These are phyloP conservation scores for Eucalyptus polybractea DNA, from an alignment of 345 rosid species.

Conservation along the genomic window DNA sequence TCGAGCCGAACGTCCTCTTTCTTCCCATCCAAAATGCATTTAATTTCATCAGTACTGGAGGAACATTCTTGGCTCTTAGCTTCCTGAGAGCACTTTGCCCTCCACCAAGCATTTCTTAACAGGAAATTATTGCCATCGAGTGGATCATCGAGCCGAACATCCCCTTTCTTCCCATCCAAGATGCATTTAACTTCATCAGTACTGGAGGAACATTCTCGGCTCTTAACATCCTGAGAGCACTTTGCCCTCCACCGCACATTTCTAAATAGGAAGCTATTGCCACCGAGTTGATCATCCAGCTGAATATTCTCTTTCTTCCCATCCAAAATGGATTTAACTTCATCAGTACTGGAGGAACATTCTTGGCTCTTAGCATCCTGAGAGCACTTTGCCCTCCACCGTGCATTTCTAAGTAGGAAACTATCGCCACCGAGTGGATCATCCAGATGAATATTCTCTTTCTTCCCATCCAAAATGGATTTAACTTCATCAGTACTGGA, in stretches of 20 bases:
- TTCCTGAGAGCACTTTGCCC: background rate
- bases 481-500: background rate
- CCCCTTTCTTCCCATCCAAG: background rate
- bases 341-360: too few species aligned
- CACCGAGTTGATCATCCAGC: too few species aligned
- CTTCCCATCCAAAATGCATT: background rate
- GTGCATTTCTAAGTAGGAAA: too few species aligned
- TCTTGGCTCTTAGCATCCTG: too few species aligned
- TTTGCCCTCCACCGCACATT: too few species aligned
- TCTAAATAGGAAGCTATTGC: too few species aligned
- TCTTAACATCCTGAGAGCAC: too few species aligned
- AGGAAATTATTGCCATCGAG: fast-evolving
- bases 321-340: too few species aligned
- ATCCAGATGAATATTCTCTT: too few species aligned
- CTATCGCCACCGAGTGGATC: too few species aligned
- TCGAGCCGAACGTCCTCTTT: background rate
- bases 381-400: too few species aligned
- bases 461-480: background rate
- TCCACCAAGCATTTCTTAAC: background rate
- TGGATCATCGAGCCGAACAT: background rate
- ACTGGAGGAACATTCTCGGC: background rate
- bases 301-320: too few species aligned
- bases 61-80: background rate
- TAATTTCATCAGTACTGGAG: background rate
- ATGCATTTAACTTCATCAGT: background rate